These are phyloP conservation scores for Excoecaria cochinchinensis DNA, from an alignment of 345 rosid species.

Conservation along the genomic window DNA sequence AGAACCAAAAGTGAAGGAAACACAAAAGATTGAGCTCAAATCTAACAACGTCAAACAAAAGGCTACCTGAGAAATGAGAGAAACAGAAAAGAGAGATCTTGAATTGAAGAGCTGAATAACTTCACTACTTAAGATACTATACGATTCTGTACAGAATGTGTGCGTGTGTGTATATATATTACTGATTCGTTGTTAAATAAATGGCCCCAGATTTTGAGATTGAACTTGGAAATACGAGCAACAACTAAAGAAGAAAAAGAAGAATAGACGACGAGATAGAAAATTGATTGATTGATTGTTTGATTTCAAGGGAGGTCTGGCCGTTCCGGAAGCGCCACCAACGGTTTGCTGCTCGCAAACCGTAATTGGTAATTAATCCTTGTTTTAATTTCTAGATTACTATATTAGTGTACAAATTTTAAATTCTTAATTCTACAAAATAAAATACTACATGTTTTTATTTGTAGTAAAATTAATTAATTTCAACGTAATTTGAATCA, in stretches of 20 bases:
- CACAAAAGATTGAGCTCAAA: background rate
- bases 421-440: too few relatives aligned
- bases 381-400: background rate
- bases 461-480: too few relatives aligned
- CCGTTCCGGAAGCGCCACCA: slow-evolving; percentile 17
- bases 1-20: background rate
- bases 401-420: too few relatives aligned
- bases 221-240: slow-evolving; percentile 1
- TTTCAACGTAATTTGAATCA: too few relatives aligned
- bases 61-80: slow-evolving; percentile 15
- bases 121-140: background rate
- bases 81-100: slow-evolving; percentile 10
- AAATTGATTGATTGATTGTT: slow-evolving; percentile 2
- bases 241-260: background rate
- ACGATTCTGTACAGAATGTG: background rate
- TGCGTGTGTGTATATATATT: background rate
- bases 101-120: slow-evolving; percentile 4
- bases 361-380: background rate
- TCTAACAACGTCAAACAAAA: slow-evolving; percentile 7
- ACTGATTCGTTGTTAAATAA: background rate
- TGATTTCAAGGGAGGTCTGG: background rate
- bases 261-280: background rate
- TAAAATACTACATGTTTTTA: too few relatives aligned
- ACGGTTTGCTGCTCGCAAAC: slow-evolving; percentile 7
- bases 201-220: slow-evolving; percentile 14